Conservation (phyloP, 1,284 basidiomycete species). For the Cystobasidium slooffiae region DNA sequence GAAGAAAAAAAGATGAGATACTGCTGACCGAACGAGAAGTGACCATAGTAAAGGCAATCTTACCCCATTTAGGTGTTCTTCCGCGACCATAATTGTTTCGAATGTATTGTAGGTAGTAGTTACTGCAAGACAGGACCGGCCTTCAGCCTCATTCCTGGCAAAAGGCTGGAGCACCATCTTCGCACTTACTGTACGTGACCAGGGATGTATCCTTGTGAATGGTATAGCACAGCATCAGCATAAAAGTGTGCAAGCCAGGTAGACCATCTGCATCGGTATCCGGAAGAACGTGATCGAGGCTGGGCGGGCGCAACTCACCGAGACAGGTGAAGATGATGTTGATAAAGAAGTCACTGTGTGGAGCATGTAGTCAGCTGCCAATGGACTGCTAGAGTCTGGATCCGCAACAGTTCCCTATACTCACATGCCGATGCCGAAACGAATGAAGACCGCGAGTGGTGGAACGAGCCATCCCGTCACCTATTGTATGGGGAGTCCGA, state of each 20-base stretch:
- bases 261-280: neutral
- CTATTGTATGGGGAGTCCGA: neutral
- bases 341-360: constrained; percentile 45
- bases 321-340: constrained; percentile 44
- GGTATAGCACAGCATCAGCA: neutral
- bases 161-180: neutral
- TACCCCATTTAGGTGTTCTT: constrained; percentile 45
- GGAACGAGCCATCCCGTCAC: constrained; percentile 43
- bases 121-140: constrained; percentile 4
- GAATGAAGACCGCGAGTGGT: constrained; percentile 44
- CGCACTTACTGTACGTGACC: constrained; percentile 42
- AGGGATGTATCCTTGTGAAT: constrained; percentile 42
- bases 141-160: neutral
- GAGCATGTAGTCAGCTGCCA: neutral
- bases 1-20: neutral
- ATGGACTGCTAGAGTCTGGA: neutral
- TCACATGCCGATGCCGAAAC: constrained; percentile 43
- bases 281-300: neutral
- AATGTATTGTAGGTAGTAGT: constrained; percentile 44
- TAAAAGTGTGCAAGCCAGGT: neutral
- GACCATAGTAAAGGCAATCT: neutral
- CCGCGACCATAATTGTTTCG: constrained; percentile 42
- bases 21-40: neutral
- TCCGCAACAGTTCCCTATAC: neutral
- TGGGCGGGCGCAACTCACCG: neutral